A percentile compares a stretch with the other conserved stretches of the same genome.
Evolutionary conservation across 768 basidiomycete genomes (phyloP).

Genomic region (Boletus sp.): DNA sequence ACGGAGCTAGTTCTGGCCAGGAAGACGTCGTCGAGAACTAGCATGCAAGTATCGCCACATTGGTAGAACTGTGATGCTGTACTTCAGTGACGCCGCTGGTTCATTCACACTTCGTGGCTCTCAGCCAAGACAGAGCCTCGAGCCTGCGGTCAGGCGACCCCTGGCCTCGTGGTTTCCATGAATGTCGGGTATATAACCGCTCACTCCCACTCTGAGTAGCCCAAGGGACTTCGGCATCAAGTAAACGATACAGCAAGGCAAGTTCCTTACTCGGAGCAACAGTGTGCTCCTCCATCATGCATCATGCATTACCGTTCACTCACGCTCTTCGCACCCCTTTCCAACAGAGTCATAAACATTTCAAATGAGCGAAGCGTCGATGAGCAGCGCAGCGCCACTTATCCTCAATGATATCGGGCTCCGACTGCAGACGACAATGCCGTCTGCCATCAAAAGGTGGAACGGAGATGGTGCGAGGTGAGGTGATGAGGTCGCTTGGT

Average conservation of each 20-base stretch:
- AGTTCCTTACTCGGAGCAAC: not conserved
- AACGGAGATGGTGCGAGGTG: slow-evolving; percentile 6
- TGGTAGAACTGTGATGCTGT: not conserved
- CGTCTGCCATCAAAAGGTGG: slow-evolving; percentile 12
- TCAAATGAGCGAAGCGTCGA: slow-evolving; percentile 2
- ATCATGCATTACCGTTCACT: not conserved
- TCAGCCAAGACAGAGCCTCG: not conserved
- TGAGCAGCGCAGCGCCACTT: not conserved
- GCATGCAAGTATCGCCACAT: not conserved
- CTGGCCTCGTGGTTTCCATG: slow-evolving; percentile 7
- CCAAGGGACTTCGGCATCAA: not conserved
- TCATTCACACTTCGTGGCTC: not conserved
- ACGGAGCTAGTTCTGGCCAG: not conserved
- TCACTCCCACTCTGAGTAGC: not conserved
- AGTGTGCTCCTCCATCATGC: not conserved
- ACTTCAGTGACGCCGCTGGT: not conserved
- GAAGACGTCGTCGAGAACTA: not conserved
- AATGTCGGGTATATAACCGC: not conserved
- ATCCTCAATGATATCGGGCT: not conserved
- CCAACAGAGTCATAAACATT: not conserved
- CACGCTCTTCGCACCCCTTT: not conserved
- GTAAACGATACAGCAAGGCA: not conserved
- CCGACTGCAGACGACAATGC: slow-evolving; percentile 13
- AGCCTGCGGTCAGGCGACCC: not conserved
- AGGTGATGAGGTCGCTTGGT: not conserved